Base-by-base conservation (phyloP, 495 filamentous ascomycete genomes). In the Penicillium parvum region DNA sequence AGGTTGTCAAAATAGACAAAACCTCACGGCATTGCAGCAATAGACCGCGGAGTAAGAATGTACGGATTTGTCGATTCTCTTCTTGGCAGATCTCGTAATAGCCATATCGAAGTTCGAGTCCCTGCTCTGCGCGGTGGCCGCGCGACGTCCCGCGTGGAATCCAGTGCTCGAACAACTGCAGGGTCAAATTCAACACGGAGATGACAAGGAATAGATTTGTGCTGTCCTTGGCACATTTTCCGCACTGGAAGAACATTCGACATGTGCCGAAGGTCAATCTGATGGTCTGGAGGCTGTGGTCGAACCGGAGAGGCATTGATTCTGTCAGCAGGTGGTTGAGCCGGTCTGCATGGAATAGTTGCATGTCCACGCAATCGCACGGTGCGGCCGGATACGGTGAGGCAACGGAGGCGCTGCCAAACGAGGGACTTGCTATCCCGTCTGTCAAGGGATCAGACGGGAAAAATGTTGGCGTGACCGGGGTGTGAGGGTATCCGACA, bases 101-200 rank as follows among this genome's bases (percentile, higher is more conserved):
- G 17, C 67, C 67, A 39, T 71, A 71, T 15, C 55, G 52, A 25
- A 68, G 52, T 15, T 52, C 45, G 37, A 50, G 27, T 2, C 48
- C 44, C 14, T 52, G 37, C 32, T 60, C 53, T 18, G 49, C 52
- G 27, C 45, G 51, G 14, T 34, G 47, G 4, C 32, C 30, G n/a
- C 28, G 52, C 7, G 43, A 44, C 12, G 45, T 55, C 40, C 63
- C 60, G 11, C 60, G 61, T 21, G 58, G 57, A 10, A 67, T 52
- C 55, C 61, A 65, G 38, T 58, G 62, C 25, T 64, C 61, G 28
- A 73, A 60, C 3, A 70, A 27, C 17, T 69, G 65, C 15, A 70
- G 47, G 5, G 53, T 57, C 7, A 63, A 29, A 12, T 69, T 68
- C 12, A 71, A 45, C 0, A 58, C 57, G 1, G 64, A 67, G 17